Evolutionary conservation across 768 basidiomycete species (phyloP), one percentile per base, ranked within the genome.

Genomic region (Boletus rufocinnamomeus): DNA sequence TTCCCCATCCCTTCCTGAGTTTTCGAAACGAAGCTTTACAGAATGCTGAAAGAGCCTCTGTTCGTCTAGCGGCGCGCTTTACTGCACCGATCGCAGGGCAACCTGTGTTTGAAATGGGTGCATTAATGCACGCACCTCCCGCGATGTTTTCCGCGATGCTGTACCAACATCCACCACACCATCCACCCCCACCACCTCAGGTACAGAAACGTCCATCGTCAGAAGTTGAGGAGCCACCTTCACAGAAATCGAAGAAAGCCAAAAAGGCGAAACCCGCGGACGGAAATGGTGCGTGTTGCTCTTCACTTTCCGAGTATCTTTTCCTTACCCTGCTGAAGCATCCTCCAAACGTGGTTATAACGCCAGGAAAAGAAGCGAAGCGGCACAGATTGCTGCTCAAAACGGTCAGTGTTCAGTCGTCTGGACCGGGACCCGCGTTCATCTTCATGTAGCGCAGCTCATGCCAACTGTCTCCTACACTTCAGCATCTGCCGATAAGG

Each of bases 341-440:
- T 66, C 82, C 46, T 83, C 85, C 40, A 85, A 84, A 74, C 84
- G 87, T 63, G 88, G 86, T 44, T 86, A 85, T 64, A 87, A 80
- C 60, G 76, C 84, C 52, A 89, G 86, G 77, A 90, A 88, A 73
- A 86, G 88, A 57, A 85, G 74, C 60, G 88, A 90, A 57, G 84
- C 85, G 27, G 86, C 84, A 2, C 82, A 84, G 64, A 83, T 84
- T 65, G 80, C 82, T 32, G 83, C 84, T 44, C 82, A 85, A 68
- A 86, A 84, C 65, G 85, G 88, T 89, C 66, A 17, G 72, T 58
- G 34, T 34, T 50, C 46, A 34, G 56, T 65, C 47, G 35, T 52
- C 50, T 46, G 4, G 45, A 63, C 61, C 43, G 34, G 57, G 52
- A 52, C 57, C 49, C 49, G 58, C 47, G 45, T 53, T 70, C 62